Evolutionary conservation across 163 green algal genomes (phyloP).

Genomic region (Scenedesmus sp.): DNA sequence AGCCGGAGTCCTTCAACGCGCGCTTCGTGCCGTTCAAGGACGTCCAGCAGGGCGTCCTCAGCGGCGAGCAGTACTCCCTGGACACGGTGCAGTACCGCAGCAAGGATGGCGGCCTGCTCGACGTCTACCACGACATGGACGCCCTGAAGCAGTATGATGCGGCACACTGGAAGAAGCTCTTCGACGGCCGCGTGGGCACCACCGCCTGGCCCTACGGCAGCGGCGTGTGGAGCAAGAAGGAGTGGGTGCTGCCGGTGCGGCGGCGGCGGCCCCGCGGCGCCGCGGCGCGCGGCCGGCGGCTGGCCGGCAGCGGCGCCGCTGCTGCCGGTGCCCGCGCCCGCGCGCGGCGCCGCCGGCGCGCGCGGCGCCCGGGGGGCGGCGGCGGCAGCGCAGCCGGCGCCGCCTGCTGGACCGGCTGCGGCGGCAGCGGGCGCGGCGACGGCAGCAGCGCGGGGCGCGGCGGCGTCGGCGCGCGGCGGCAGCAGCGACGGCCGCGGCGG

Average conservation of each 20-base stretch:
- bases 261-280: no score
- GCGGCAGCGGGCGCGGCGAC: no score
- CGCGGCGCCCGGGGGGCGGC: no score
- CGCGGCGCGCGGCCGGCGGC: not conserved
- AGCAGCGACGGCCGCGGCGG: not conserved
- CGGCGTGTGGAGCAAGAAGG: slow-evolving; percentile 99
- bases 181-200: slow-evolving; percentile 91
- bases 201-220: slow-evolving; percentile 97
- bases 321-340: no score
- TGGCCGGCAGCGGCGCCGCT: not conserved
- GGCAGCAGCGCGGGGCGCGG: no score
- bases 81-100: slow-evolving; percentile 95
- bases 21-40: slow-evolving; percentile 91
- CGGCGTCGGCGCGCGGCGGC: no score
- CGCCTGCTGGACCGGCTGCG: no score
- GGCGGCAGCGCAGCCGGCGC: no score
- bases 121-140: slow-evolving; percentile 98
- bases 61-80: slow-evolving; percentile 89
- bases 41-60: slow-evolving; percentile 56
- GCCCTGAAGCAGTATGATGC: slow-evolving; percentile 87
- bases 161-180: slow-evolving; percentile 94
- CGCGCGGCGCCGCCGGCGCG: no score
- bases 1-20: slow-evolving; percentile 62
- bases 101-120: slow-evolving; percentile 88
- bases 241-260: slow-evolving; percentile 97